Percentiles rank a stretch among this genome's conserved stretches.
Conservation (phyloP, 805 yeast genomes). For the Helenozyma baotianmanensis region DNA sequence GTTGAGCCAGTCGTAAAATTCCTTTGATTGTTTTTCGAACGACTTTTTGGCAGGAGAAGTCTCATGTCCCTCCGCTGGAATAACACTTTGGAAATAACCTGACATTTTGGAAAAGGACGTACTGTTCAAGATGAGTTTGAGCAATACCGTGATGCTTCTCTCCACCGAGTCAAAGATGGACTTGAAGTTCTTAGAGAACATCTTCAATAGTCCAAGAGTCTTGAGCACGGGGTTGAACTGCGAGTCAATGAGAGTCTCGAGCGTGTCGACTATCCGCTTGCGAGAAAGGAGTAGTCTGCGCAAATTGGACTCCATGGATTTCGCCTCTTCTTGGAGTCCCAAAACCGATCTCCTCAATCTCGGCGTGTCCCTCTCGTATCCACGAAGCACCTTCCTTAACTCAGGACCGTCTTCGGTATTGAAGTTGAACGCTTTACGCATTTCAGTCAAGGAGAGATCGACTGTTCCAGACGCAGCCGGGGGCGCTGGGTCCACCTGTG, state of each 20-base stretch:
- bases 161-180: constrained; percentile 31
- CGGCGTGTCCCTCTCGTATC: constrained; percentile 30
- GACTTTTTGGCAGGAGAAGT: constrained; percentile 23
- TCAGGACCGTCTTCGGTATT: constrained; percentile 42
- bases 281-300: constrained; percentile 18
- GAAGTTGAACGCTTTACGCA: constrained; percentile 28
- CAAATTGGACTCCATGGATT: constrained; percentile 23
- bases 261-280: constrained; percentile 19
- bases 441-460: constrained; percentile 8
- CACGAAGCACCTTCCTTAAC: constrained; percentile 28
- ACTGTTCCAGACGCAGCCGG: no score
- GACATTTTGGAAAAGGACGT: constrained; percentile 26
- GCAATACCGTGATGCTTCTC: constrained; percentile 24
- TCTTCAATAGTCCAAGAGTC: constrained; percentile 21
- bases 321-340: constrained; percentile 28
- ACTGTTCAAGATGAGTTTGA: constrained; percentile 25
- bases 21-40: constrained; percentile 39
- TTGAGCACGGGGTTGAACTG: constrained; percentile 23
- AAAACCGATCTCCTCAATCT: constrained; percentile 21
- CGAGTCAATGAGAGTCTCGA: constrained; percentile 17
- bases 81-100: constrained; percentile 8
- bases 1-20: constrained; percentile 40
- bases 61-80: constrained; percentile 17
- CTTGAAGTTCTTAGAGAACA: constrained; percentile 22
- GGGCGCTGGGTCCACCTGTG: no score